Evolutionary conservation across 164 flowering plant species (phyloP).

Genomic region (Vitis amurensis): DNA sequence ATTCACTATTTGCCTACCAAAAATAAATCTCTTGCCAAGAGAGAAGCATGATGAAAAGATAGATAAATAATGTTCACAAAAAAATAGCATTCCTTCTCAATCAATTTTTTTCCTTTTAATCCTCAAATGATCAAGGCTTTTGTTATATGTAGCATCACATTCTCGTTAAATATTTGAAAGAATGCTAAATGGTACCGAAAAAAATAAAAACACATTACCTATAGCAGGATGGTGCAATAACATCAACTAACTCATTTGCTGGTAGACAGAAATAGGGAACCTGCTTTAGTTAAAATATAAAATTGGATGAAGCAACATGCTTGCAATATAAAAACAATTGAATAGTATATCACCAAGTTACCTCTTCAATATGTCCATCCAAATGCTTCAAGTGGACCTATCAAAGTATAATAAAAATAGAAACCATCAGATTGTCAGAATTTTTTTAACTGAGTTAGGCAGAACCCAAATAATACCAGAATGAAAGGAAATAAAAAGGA

Average conservation of each 20-base stretch:
- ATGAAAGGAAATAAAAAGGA: too few species aligned
- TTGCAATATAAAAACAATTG: conserved; percentile 4
- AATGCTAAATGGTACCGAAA: neutral
- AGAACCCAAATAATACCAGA: too few species aligned
- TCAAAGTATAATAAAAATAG: conserved; percentile 7
- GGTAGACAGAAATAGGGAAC: conserved; percentile 99
- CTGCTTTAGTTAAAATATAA: conserved; percentile 52
- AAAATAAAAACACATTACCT: conserved; percentile 49
- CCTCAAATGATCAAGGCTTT: too few species aligned
- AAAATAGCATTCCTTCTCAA: too few species aligned
- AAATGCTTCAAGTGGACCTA: conserved; percentile 98
- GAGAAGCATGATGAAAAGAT: too few species aligned
- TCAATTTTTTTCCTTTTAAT: too few species aligned
- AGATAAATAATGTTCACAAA: too few species aligned
- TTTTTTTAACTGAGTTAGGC: too few species aligned
- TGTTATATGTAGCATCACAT: too few species aligned
- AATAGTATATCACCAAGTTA: conserved; percentile 21
- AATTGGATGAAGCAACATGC: conserved; percentile 20
- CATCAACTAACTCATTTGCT: conserved; percentile 94
- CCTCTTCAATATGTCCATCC: conserved; percentile 99
- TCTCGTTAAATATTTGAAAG: neutral
- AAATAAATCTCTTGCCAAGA: too few species aligned
- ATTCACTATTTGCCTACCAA: too few species aligned
- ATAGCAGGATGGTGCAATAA: conserved; percentile 98
- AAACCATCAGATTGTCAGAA: too few species aligned